These are phyloP conservation scores for Boletus tylopilopsis DNA, from an alignment of 768 basidiomycete genomes.

Conservation along the genomic window DNA sequence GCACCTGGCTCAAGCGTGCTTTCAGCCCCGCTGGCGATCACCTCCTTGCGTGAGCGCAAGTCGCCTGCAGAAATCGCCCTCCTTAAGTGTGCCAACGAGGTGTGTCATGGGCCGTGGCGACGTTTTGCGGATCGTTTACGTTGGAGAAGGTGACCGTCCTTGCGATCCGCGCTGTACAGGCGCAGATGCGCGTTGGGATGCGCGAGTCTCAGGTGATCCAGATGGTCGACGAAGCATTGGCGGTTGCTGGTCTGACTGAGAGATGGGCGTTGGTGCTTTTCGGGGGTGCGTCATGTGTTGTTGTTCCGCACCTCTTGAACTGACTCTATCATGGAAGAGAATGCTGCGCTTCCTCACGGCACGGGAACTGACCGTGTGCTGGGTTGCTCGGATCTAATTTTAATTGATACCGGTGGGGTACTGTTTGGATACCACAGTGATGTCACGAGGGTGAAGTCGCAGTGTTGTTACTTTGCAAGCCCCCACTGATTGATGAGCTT, in stretches of 20 bases:
- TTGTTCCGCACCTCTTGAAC: not conserved
- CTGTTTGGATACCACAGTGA: slow-evolving; percentile 77
- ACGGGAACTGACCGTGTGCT: slow-evolving; percentile 66
- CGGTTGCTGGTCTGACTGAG: slow-evolving; percentile 53
- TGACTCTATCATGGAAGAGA: slow-evolving; percentile 44
- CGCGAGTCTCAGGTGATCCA: slow-evolving; percentile 63
- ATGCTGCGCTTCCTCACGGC: slow-evolving; percentile 86
- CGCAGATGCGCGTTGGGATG: slow-evolving; percentile 64
- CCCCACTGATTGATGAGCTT: not conserved
- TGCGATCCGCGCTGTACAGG: slow-evolving; percentile 63
- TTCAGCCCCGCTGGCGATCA: slow-evolving; percentile 53
- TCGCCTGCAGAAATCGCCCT: slow-evolving; percentile 65
- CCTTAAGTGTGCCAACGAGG: slow-evolving; percentile 78
- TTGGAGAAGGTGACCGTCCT: slow-evolving; percentile 69
- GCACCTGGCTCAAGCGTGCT: slow-evolving; percentile 36
- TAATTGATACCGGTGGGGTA: slow-evolving; percentile 71
- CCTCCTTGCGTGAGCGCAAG: slow-evolving; percentile 70
- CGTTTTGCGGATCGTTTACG: not conserved
- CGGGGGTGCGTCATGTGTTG: slow-evolving; percentile 51
- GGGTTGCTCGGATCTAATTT: slow-evolving; percentile 53
- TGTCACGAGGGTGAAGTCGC: slow-evolving; percentile 63
- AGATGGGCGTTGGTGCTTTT: slow-evolving; percentile 69
- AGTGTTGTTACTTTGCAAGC: not conserved
- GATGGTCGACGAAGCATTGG: slow-evolving; percentile 56
- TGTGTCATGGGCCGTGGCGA: slow-evolving; percentile 24